Evolutionary conservation across 2,329 filamentous ascomycete species (phyloP), one percentile per base, ranked within the genome.

Genomic region (Diaporthe sp.): DNA sequence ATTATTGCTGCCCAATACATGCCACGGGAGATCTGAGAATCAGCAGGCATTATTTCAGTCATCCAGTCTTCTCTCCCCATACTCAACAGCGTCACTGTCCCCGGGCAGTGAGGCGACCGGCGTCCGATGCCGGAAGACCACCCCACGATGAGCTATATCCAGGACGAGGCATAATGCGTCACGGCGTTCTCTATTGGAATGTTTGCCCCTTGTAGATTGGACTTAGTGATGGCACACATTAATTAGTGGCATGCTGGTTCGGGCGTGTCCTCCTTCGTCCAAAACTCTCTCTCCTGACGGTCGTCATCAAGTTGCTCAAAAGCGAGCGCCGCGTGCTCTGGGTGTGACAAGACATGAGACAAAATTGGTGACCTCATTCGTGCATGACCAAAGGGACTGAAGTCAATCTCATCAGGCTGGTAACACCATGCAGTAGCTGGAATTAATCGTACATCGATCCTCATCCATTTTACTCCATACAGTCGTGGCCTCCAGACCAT

Each of bases 271-370:
- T 67, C 45, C 30, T 30, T 22, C 7, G 22, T 50, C 13, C 8
- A 35, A 25, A 7, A 3, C 0, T 25, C 30, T 52, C 30, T 52
- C 42, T 38, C 30, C 22, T 52, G 33, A 30, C 15, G 50, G 33
- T 38, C n/a, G 64, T 67, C 64, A 52, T 45, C 47, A 22, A 52
- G 61, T 40, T 54, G 47, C n/a, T 40, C n/a, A 68, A 45, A 19
- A 28, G 12, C n/a, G 22, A 52, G 25, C 9, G 50, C n/a, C 47
- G 22, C 15, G 22, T 54, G 15, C 47, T 30, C 3, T 22, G n/a
- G n/a, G 5, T 47, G 64, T 38, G 47, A 28, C n/a, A 17, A 17
- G 64, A 40, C 33, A 54, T 17, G 19, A 40, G 33, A 40, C 45
- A 67, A 38, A 7, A 35, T 5, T 2, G n/a, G 28, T 68, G 47